Percentiles rank a stretch among this genome's conserved stretches.
These are phyloP conservation scores for Clonostachys byssicola DNA, from an alignment of 2,329 filamentous ascomycete genomes.

Conservation along the genomic window DNA sequence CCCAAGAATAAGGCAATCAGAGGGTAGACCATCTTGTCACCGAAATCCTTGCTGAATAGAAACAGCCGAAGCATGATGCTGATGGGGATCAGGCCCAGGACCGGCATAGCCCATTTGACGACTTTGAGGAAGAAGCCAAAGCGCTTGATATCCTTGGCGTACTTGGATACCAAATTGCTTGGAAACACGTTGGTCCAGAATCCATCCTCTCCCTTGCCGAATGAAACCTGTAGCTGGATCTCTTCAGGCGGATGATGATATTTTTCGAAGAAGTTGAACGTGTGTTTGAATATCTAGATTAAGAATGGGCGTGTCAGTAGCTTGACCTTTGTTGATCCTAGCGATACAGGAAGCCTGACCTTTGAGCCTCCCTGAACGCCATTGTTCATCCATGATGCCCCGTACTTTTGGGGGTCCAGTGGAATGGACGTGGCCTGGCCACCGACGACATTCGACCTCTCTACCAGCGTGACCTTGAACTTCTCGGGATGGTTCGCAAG, in stretches of 20 bases:
- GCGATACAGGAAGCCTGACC: conserved; percentile 7
- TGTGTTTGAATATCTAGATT: conserved; percentile 60
- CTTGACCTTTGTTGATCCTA: background rate
- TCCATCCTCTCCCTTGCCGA: conserved; percentile 51
- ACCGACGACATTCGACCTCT: conserved; percentile 52
- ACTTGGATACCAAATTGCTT: conserved; percentile 49
- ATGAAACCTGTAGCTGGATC: conserved; percentile 58
- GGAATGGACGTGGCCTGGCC: conserved; percentile 58
- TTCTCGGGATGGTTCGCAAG: conserved; percentile 61
- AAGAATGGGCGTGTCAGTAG: conserved; percentile 5
- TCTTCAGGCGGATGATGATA: conserved; percentile 52
- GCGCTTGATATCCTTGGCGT: conserved; percentile 50
- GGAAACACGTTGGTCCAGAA: conserved; percentile 67
- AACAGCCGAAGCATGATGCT: conserved; percentile 63
- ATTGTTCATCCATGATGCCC: conserved; percentile 58
- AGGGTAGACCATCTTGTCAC: conserved; percentile 66
- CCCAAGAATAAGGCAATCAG: conserved; percentile 71
- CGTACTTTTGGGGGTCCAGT: conserved; percentile 50
- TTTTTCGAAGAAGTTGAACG: conserved; percentile 58
- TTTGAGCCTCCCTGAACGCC: conserved; percentile 56
- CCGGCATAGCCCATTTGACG: conserved; percentile 54
- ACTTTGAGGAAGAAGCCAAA: conserved; percentile 53
- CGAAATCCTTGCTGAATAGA: conserved; percentile 65
- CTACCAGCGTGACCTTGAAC: conserved; percentile 62
- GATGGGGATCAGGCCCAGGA: conserved; percentile 59